Conservation (phyloP, 2,329 filamentous ascomycete species). For the Ustulina deusta region DNA sequence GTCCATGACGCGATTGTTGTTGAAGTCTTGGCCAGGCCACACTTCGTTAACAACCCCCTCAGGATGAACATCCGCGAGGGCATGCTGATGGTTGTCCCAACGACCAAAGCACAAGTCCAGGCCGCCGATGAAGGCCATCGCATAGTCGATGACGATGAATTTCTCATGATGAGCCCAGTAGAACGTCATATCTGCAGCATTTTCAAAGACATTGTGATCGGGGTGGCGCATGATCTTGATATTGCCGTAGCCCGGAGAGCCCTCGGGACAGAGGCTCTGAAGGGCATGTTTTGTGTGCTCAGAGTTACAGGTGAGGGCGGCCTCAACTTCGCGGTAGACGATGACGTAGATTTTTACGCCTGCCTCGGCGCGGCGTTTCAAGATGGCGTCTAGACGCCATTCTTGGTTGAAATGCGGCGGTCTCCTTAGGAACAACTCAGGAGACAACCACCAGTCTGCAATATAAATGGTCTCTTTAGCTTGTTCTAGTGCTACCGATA, state of each 20-base stretch:
- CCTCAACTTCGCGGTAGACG: constrained; percentile 89
- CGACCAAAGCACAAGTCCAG: constrained; percentile 95
- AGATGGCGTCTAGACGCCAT: constrained; percentile 85
- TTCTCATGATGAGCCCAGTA: constrained; percentile 99
- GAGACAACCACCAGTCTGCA: constrained; percentile 96
- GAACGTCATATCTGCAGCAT: constrained; percentile 94
- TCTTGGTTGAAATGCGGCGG: constrained; percentile 86
- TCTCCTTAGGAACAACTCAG: constrained; percentile 85
- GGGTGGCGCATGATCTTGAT: constrained; percentile 91
- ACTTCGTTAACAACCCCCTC: constrained; percentile 84
- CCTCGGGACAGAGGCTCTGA: constrained; percentile 81
- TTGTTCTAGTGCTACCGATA: constrained; percentile 88
- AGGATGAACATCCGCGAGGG: constrained; percentile 88
- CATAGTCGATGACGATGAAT: constrained; percentile 94
- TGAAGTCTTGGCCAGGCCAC: constrained; percentile 97
- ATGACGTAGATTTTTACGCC: constrained; percentile 95
- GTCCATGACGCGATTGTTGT: constrained; percentile 97
- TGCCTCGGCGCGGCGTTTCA: constrained; percentile 89
- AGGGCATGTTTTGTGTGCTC: constrained; percentile 91
- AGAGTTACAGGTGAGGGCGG: constrained; percentile 90
- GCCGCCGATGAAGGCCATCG: constrained; percentile 91
- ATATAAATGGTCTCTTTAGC: constrained; percentile 97
- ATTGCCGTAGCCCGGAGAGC: constrained; percentile 84
- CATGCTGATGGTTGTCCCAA: constrained; percentile 90
- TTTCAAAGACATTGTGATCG: constrained; percentile 94